Evolutionary conservation across 202 grass and related monocot species (phyloP).

Genomic region (Zoysia matrella): DNA sequence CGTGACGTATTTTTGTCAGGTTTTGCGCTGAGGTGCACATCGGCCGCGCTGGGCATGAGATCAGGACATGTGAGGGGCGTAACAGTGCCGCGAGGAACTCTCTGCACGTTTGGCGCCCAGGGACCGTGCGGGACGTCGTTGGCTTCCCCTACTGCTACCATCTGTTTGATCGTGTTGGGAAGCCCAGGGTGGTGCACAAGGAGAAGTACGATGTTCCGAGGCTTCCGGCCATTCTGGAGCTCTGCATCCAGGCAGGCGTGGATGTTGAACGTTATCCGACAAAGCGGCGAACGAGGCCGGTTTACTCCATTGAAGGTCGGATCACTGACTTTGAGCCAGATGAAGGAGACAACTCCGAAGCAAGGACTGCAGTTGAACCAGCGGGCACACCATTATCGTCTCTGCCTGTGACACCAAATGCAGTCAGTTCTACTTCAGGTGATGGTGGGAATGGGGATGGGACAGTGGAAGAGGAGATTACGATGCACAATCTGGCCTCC

Average conservation of each 20-base stretch:
- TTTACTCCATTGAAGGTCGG: slow-evolving; percentile 76
- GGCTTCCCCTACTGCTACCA: slow-evolving; percentile 79
- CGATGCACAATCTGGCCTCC: slow-evolving; percentile 29
- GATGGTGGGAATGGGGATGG: background rate
- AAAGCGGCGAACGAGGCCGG: slow-evolving; percentile 58
- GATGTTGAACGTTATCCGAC: slow-evolving; percentile 59
- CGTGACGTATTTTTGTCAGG: slow-evolving; percentile 23
- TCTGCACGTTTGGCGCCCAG: slow-evolving; percentile 59
- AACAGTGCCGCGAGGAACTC: slow-evolving; percentile 63
- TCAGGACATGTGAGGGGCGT: slow-evolving; percentile 66
- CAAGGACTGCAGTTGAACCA: background rate
- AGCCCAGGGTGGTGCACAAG: slow-evolving; percentile 71
- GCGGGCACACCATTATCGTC: background rate
- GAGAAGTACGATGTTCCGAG: slow-evolving; percentile 58
- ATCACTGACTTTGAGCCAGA: slow-evolving; percentile 68
- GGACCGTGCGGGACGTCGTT: slow-evolving; percentile 51
- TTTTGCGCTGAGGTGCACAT: slow-evolving; percentile 70
- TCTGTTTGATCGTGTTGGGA: slow-evolving; percentile 60
- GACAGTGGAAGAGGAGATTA: background rate
- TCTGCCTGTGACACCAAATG: background rate
- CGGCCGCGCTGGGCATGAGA: slow-evolving; percentile 52
- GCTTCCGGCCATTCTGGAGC: slow-evolving; percentile 68
- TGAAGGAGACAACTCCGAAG: background rate
- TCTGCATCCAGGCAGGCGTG: slow-evolving; percentile 70
- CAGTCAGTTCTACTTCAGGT: background rate